phyloP scores from a whole-genome alignment of 2,329 filamentous ascomycete genomes.

The Colletotrichum spaethianum region DNA sequence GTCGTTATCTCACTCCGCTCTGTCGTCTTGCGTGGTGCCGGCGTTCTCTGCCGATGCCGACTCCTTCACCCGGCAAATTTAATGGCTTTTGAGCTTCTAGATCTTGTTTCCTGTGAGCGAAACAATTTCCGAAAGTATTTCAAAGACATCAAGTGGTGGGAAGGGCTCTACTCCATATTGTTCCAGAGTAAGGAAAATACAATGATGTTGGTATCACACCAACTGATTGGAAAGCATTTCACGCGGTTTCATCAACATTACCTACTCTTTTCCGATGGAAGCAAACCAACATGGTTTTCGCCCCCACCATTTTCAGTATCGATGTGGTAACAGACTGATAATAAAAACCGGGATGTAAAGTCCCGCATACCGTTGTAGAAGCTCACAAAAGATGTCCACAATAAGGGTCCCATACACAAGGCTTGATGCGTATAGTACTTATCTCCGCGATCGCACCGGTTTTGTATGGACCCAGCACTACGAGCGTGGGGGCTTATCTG shows the following conservation, averaged over 20 bases:
- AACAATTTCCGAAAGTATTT: neutral
- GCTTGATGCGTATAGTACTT: neutral
- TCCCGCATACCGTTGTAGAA: too few species aligned
- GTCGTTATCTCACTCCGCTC: slow-evolving; percentile 36
- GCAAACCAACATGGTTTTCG: too few species aligned
- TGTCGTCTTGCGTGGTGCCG: slow-evolving; percentile 24
- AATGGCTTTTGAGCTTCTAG: neutral
- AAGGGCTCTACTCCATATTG: neutral
- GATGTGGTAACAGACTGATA: neutral
- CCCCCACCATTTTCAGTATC: too few species aligned
- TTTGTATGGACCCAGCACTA: neutral
- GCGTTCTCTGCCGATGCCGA: slow-evolving; percentile 14
- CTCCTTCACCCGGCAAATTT: neutral
- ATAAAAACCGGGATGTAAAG: too few species aligned
- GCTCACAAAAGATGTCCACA: neutral
- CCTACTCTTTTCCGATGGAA: too few species aligned
- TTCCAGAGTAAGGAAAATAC: too few species aligned
- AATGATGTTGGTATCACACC: too few species aligned
- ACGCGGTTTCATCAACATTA: too few species aligned
- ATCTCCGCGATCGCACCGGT: neutral
- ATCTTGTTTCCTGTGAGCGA: neutral
- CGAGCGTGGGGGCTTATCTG: neutral
- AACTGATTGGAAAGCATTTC: too few species aligned
- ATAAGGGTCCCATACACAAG: neutral
- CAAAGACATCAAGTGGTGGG: neutral